Percentiles rank a stretch among this genome's conserved stretches.
Evolutionary conservation across 306 rosid species (phyloP).

Genomic region (Casuarina cunninghamiana): DNA sequence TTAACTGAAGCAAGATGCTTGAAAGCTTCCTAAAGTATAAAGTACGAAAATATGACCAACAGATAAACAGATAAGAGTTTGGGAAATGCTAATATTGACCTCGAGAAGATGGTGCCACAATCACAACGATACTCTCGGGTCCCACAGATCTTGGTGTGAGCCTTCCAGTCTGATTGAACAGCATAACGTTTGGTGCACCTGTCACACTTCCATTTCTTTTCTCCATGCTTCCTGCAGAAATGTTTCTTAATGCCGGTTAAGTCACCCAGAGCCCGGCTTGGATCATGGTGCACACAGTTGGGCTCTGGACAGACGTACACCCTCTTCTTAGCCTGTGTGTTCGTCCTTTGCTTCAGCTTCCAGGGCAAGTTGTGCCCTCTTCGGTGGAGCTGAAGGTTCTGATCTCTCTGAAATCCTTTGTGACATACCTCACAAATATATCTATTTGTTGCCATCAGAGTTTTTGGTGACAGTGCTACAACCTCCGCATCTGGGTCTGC

Average conservation of each 20-base stretch:
- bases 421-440: slow-evolving; percentile 90
- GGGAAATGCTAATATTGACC: slow-evolving; percentile 31
- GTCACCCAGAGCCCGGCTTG: slow-evolving; percentile 90
- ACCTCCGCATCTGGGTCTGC: slow-evolving; percentile 99
- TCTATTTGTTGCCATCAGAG: slow-evolving; percentile 78
- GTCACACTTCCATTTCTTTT: slow-evolving; percentile 99
- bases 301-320: slow-evolving; percentile 91
- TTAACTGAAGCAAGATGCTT: not conserved
- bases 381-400: slow-evolving; percentile 92
- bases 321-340: slow-evolving; percentile 76
- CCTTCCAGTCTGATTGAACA: slow-evolving; percentile 98
- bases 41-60: slow-evolving; percentile 23
- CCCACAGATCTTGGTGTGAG: slow-evolving; percentile 95
- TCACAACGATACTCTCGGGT: slow-evolving; percentile 94
- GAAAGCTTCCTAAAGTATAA: not conserved
- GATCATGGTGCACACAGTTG: slow-evolving; percentile 85
- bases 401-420: slow-evolving; percentile 95
- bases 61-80: slow-evolving; percentile 61
- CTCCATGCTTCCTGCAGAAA: slow-evolving; percentile 94
- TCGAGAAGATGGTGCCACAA: slow-evolving; percentile 94
- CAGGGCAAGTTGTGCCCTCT: slow-evolving; percentile 97
- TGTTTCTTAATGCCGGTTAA: slow-evolving; percentile 95
- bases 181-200: slow-evolving; percentile 90
- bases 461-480: slow-evolving; percentile 78
- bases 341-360: slow-evolving; percentile 89